phyloP scores from a whole-genome alignment of 768 basidiomycete genomes.

The Xanthoconium purpureum region DNA sequence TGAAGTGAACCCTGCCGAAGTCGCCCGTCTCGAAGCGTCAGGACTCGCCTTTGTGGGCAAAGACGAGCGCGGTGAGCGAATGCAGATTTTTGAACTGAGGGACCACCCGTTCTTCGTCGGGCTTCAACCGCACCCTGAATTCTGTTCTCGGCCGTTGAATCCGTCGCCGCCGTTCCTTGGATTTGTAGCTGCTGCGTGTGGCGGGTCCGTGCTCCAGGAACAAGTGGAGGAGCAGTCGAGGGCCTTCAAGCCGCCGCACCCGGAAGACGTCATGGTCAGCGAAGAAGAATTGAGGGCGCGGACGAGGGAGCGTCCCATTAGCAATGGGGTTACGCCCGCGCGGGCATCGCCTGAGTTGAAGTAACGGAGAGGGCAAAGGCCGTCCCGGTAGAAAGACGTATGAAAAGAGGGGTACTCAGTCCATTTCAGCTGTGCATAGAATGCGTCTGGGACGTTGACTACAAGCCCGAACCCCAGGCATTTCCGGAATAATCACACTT shows the following conservation, averaged over 20 bases:
- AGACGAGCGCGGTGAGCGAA: constrained; percentile 94
- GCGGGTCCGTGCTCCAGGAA: constrained; percentile 54
- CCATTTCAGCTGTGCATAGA: not conserved
- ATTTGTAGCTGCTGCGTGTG: constrained; percentile 80
- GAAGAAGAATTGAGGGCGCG: constrained; percentile 53
- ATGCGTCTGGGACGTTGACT: not conserved
- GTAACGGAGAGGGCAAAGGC: constrained; percentile 6
- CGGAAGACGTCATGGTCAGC: constrained; percentile 67
- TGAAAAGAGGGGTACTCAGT: not conserved
- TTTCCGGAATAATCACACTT: no score
- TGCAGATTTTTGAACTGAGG: constrained; percentile 91
- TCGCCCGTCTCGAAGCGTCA: constrained; percentile 63
- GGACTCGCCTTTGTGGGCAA: constrained; percentile 83
- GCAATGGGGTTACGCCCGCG: constrained; percentile 19
- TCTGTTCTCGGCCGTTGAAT: constrained; percentile 96
- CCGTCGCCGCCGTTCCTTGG: constrained; percentile 98
- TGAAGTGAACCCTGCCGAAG: constrained; percentile 90
- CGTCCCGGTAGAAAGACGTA: not conserved
- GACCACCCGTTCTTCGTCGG: constrained; percentile 94
- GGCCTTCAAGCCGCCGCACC: constrained; percentile 72
- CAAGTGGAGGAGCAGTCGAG: constrained; percentile 66
- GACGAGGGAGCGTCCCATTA: constrained; percentile 31
- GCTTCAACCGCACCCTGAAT: constrained; percentile 96
- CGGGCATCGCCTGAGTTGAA: constrained; percentile 21
- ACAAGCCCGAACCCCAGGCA: no score